phyloP scores from a whole-genome alignment of 345 rosid species.

The Geranium rotundifolium region DNA sequence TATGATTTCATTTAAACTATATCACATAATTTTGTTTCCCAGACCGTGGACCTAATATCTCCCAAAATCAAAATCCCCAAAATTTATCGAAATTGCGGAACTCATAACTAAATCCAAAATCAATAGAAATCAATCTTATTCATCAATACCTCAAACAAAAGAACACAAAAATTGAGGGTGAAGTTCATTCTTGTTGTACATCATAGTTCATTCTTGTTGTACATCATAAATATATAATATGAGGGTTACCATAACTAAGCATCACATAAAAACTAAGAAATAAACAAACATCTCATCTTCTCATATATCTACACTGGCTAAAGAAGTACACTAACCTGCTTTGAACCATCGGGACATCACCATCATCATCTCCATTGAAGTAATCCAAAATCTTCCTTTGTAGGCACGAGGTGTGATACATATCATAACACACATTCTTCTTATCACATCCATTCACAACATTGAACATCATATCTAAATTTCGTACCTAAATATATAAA shows the following conservation, averaged over 20 bases:
- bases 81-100: no score
- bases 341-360: slow-evolving; percentile 25
- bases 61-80: no score
- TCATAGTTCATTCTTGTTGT: no score
- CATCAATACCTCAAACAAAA: no score
- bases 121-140: no score
- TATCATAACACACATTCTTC: slow-evolving; percentile 28
- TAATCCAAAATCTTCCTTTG: slow-evolving; percentile 47
- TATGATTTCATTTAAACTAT: no score
- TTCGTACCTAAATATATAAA: slow-evolving; percentile 26
- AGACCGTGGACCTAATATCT: no score
- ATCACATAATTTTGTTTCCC: no score
- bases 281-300: background rate
- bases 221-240: no score
- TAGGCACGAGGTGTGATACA: slow-evolving; percentile 44
- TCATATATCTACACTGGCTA: background rate
- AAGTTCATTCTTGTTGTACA: no score
- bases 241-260: background rate
- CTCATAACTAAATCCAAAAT: no score
- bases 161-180: no score
- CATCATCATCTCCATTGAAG: slow-evolving; percentile 26
- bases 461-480: slow-evolving; percentile 42
- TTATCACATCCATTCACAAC: slow-evolving; percentile 30
- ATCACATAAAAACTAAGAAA: background rate
- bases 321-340: slow-evolving; percentile 28